Percentiles rank a stretch among this genome's conserved stretches.
Conservation (phyloP, 169 alveolate genomes). For the Plasmodium fragile region DNA sequence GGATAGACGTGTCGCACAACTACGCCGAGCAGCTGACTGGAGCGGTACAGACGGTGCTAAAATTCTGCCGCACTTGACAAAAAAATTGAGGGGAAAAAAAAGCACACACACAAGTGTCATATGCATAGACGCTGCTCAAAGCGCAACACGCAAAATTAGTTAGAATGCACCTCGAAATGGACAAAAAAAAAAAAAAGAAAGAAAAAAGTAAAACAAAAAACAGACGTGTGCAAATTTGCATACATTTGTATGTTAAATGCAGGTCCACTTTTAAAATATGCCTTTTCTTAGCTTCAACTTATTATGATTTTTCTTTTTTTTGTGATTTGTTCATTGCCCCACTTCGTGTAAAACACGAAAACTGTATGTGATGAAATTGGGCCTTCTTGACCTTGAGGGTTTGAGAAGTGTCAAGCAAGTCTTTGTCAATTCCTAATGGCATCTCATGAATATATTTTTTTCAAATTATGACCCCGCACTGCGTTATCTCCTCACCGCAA, state of each 20-base stretch:
- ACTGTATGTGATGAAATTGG: background rate
- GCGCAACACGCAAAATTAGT: background rate
- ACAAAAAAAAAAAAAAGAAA: background rate
- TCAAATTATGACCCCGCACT: background rate
- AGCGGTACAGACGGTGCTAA: conserved; percentile 17
- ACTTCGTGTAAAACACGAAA: background rate
- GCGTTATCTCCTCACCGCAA: background rate
- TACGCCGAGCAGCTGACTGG: conserved; percentile 11
- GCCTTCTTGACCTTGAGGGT: background rate
- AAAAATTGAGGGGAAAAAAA: background rate
- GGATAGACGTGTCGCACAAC: conserved; percentile 48
- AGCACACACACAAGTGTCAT: background rate
- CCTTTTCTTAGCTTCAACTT: background rate
- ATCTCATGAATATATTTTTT: background rate
- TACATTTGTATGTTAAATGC: background rate
- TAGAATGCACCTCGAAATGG: background rate
- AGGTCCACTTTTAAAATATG: background rate
- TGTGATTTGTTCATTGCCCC: background rate
- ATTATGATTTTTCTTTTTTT: background rate
- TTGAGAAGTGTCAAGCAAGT: background rate
- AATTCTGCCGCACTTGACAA: conserved; percentile 34
- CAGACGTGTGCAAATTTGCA: background rate
- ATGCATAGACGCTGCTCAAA: background rate
- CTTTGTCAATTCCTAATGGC: background rate
- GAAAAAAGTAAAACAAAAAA: background rate